These are phyloP conservation scores for Salix suchowensis DNA, from an alignment of 345 rosid species.

Conservation along the genomic window DNA sequence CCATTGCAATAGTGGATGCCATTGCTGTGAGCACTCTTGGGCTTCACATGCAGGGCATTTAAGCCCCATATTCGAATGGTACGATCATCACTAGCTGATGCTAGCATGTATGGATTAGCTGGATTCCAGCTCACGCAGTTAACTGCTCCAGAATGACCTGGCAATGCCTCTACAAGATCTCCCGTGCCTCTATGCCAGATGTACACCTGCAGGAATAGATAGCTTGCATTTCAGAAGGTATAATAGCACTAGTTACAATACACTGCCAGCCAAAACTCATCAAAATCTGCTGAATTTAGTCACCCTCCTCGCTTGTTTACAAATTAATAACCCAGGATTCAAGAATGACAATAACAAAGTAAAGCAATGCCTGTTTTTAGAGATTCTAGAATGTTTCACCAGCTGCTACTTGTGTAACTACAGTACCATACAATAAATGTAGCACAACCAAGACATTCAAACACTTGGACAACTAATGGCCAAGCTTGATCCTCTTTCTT, in stretches of 20 bases:
- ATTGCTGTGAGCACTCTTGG: conserved; percentile 13
- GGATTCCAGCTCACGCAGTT: conserved; percentile 82
- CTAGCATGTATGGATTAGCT: conserved; percentile 58
- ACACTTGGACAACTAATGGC: too few species aligned
- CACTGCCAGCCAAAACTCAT: too few species aligned
- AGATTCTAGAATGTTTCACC: not conserved
- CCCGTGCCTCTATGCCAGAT: conserved; percentile 60
- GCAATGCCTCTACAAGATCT: conserved; percentile 40
- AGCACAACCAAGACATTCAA: not conserved
- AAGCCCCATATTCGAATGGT: conserved; percentile 75
- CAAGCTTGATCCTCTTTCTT: too few species aligned
- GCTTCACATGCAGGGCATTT: conserved; percentile 31
- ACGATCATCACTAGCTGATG: conserved; percentile 66
- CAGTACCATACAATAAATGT: not conserved
- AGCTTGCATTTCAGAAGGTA: not conserved
- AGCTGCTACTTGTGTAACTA: not conserved
- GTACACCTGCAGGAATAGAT: conserved; percentile 43
- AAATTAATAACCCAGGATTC: not conserved
- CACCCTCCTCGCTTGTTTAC: not conserved
- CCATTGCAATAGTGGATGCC: conserved; percentile 28
- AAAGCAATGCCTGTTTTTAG: not conserved
- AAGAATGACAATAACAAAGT: not conserved
- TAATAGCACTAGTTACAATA: not conserved
- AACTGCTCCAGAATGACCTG: conserved; percentile 68
- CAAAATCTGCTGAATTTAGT: not conserved